These are phyloP conservation scores for Stentor coeruleus DNA, from an alignment of 73 alveolate species.

Conservation along the genomic window DNA sequence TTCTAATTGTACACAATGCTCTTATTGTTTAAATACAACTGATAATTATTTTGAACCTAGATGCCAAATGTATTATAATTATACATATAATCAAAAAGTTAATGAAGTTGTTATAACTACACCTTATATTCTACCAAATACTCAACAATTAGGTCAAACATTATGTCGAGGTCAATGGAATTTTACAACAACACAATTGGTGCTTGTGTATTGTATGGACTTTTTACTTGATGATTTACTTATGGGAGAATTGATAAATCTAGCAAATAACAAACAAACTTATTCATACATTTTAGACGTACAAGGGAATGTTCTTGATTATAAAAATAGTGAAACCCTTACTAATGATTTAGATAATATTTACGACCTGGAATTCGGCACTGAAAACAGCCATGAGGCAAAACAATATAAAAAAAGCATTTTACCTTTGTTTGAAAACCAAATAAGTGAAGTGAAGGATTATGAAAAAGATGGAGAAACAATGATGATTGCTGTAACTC, in stretches of 20 bases:
- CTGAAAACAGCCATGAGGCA: background rate
- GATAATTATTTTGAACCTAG: background rate
- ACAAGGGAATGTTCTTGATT: background rate
- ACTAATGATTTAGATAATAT: background rate
- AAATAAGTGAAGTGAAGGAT: background rate
- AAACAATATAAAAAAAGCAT: background rate
- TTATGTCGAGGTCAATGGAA: constrained; percentile 12
- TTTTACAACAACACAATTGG: background rate
- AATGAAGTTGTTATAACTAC: background rate
- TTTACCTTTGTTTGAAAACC: background rate
- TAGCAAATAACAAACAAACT: no score
- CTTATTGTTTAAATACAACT: background rate
- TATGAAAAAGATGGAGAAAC: constrained; percentile 2
- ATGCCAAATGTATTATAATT: background rate
- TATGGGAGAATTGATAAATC: background rate
- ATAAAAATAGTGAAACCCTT: background rate
- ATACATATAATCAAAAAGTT: background rate
- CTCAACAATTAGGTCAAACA: background rate
- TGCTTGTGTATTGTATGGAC: background rate
- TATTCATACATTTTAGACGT: background rate
- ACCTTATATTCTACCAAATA: background rate
- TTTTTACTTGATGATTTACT: background rate
- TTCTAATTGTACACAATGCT: background rate
- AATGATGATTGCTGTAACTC: constrained; percentile 18
- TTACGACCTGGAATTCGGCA: background rate